Percentiles rank a stretch among this genome's conserved stretches.
These are phyloP conservation scores for Heliocybe sulcata DNA, from an alignment of 1,284 basidiomycete genomes.

Conservation along the genomic window DNA sequence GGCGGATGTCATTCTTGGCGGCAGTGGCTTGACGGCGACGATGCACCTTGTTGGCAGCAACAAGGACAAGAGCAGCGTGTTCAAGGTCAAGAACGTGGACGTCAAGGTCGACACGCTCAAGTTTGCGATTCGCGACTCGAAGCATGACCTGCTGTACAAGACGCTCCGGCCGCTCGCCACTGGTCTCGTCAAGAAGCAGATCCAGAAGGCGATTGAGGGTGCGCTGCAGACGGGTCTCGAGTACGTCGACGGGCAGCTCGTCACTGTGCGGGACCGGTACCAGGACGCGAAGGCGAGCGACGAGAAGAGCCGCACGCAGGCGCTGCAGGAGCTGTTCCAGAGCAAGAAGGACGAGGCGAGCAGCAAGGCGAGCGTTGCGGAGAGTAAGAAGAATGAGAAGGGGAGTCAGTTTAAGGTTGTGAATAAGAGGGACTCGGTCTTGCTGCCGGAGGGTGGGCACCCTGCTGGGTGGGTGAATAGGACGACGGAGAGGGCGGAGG, in stretches of 20 bases:
- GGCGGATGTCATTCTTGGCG: conserved; percentile 86
- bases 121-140: conserved; percentile 87
- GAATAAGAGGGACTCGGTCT: conserved; percentile 50
- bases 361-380: conserved; percentile 24
- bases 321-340: conserved; percentile 64
- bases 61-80: conserved; percentile 64
- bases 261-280: conserved; percentile 72
- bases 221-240: conserved; percentile 79
- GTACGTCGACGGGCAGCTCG: conserved; percentile 83
- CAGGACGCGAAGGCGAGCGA: conserved; percentile 57
- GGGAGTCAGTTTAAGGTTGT: conserved; percentile 62
- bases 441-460: conserved; percentile 56
- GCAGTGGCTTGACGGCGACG: conserved; percentile 60
- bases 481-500: conserved; percentile 49
- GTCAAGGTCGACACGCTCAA: conserved; percentile 83
- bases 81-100: conserved; percentile 71
- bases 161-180: conserved; percentile 69
- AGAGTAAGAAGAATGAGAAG: conserved; percentile 1
- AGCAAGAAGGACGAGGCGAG: conserved; percentile 46
- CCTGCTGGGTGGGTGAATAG: conserved; percentile 69
- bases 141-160: conserved; percentile 91
- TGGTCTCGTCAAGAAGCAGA: conserved; percentile 84
- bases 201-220: conserved; percentile 77
- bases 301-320: conserved; percentile 43
- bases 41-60: conserved; percentile 60